Base-by-base conservation (phyloP, 1,284 basidiomycete genomes). In the Polyporus tsugae region DNA sequence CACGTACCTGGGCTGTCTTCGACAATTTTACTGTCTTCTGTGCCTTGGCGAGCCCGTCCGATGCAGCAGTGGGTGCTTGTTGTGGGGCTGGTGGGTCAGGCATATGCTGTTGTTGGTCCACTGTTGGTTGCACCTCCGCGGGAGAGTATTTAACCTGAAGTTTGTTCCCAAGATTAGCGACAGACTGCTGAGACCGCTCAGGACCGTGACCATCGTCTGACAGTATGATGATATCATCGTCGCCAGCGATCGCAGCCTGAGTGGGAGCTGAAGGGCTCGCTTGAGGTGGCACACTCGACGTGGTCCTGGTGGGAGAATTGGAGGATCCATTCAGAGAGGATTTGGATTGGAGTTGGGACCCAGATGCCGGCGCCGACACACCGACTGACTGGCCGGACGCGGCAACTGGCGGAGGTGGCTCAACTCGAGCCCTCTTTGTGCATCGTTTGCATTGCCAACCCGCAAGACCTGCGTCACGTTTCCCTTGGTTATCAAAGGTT, bases 401-500 rank as follows among this genome's bases (percentile, higher is more conserved):
- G 22, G 38, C 38, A 60, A 15, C 7, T 6, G 57, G 36, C 38
- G n/a, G n/a, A 38, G 11, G 38, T 15, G 58, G 22, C 2, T 65
- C 69, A 22, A 65, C 4, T 11, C 68, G 67, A 22, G 57, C 41
- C 59, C 33, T 63, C 36, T 73, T 73, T 11, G 72, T 63, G 35
- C 72, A 73, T 15, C 52, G 46, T 13, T 63, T 64, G 38, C 72
- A 73, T 44, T 68, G 65, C 72, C 72, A 73, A 9, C 66, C 62
- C 17, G 53, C 29, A 2, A 71, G 64, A 2, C 72, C 72, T 15
- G 41, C 53, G 17, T 58, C 44, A 17, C 66, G 70, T 52, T 68
- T 66, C 2, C 70, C 69, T n/a, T 42, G 25, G 41, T 64, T 63
- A 33, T 73, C 72, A 15, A 66, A 64, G n/a, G 52, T 52, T 42